phyloP scores from a whole-genome alignment of 352 stramenopile species.

The Sclerospora graminicola region DNA sequence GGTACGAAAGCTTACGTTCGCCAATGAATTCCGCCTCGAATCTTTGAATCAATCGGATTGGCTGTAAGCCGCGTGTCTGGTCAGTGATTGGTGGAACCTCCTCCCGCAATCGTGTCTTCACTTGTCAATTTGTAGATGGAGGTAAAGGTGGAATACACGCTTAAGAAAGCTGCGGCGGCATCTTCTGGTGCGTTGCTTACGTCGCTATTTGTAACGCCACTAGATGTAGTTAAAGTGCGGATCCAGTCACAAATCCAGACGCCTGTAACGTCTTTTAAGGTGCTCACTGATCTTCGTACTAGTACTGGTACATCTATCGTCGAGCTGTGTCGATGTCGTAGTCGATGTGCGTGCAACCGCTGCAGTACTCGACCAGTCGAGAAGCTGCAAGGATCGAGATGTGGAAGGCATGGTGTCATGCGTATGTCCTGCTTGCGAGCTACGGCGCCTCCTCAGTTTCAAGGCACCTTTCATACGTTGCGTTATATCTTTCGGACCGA shows the following conservation, averaged over 20 bases:
- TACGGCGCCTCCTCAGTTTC: conserved; percentile 24
- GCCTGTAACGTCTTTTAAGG: conserved; percentile 2
- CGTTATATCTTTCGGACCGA: conserved; percentile 76
- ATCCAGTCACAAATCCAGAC: conserved; percentile 59
- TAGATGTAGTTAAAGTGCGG: conserved; percentile 77
- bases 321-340: conserved; percentile 38
- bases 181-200: conserved; percentile 60
- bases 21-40: too few relatives aligned
- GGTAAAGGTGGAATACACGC: conserved; percentile 21
- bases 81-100: conserved; percentile 21
- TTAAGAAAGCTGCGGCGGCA: conserved; percentile 65
- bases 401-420: conserved; percentile 17
- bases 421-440: conserved; percentile 35
- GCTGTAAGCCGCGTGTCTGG: conserved; percentile 1
- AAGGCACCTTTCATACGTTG: conserved; percentile 53
- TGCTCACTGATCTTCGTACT: conserved; percentile 11
- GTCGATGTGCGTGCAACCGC: conserved; percentile 43
- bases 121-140: conserved; percentile 5
- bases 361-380: conserved; percentile 40
- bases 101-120: neutral
- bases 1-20: too few relatives aligned
- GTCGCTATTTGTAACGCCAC: conserved; percentile 77
- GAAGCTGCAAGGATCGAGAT: conserved; percentile 18
- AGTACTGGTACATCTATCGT: conserved; percentile 7
- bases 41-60: conserved; percentile 19